Evolutionary conservation across 345 rosid genomes (phyloP).

Genomic region (Eucalyptus lansdowneana): DNA sequence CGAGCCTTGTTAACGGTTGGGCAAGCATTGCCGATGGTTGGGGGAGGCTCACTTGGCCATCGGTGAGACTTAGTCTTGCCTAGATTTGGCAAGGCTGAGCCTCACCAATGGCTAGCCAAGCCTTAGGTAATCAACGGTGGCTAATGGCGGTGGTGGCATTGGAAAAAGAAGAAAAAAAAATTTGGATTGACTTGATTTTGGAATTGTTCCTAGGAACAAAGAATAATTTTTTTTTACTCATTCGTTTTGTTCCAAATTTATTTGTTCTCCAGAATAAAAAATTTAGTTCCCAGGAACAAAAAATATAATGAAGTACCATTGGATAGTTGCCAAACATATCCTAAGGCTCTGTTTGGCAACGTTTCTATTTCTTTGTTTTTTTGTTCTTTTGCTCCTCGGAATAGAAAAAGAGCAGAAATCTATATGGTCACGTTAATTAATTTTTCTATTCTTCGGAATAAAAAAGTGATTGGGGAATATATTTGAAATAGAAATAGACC

Average conservation of each 20-base stretch:
- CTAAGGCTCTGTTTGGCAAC: no score
- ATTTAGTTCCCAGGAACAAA: rapidly evolving
- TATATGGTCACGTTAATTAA: rapidly evolving
- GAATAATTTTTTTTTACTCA: no score
- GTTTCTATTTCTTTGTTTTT: rapidly evolving
- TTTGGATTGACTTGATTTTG: rapidly evolving
- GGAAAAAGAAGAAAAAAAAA: no score
- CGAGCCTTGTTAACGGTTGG: rapidly evolving
- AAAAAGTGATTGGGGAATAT: rapidly evolving
- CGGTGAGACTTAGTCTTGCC: rapidly evolving
- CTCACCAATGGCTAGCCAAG: rapidly evolving
- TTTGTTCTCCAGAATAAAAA: no score
- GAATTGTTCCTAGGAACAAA: rapidly evolving
- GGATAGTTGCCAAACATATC: no score
- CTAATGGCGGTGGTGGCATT: no score
- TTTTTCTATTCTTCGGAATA: rapidly evolving
- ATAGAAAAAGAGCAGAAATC: rapidly evolving
- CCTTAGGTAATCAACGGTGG: no score
- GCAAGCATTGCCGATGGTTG: rapidly evolving
- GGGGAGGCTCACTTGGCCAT: no score
- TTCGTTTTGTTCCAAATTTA: no score
- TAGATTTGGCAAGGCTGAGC: rapidly evolving
- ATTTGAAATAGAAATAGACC: rapidly evolving
- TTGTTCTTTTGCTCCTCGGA: no score
- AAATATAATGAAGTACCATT: no score